Evolutionary conservation across 2,329 filamentous ascomycete species (phyloP).

Genomic region (Talaromyces albobiverticillius): DNA sequence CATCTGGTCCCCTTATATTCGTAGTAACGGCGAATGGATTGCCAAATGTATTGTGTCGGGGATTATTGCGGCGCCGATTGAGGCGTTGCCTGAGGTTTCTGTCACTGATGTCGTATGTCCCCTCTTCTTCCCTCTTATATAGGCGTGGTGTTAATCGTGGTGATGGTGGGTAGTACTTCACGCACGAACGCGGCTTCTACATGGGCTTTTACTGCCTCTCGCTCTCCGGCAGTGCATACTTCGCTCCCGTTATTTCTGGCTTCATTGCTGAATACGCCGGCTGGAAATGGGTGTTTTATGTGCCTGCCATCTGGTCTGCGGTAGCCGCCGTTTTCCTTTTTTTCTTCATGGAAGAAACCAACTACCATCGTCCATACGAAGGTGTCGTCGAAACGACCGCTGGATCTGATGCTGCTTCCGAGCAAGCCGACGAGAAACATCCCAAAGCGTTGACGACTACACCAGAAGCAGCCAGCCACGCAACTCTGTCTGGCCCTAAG

Average conservation of each 20-base stretch:
- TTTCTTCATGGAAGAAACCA: slow-evolving; percentile 57
- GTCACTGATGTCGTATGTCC: slow-evolving; percentile 41
- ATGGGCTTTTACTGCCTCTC: slow-evolving; percentile 41
- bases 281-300: slow-evolving; percentile 51
- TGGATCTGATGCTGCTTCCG: background rate
- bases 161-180: slow-evolving; percentile 42
- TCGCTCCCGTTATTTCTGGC: slow-evolving; percentile 46
- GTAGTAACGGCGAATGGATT: slow-evolving; percentile 37
- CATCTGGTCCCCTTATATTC: slow-evolving; percentile 28
- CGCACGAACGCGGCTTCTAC: slow-evolving; percentile 40
- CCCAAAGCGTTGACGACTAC: background rate
- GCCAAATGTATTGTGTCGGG: slow-evolving; percentile 36
- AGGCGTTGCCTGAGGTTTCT: slow-evolving; percentile 40
- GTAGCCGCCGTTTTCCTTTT: slow-evolving; percentile 48
- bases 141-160: too few relatives aligned
- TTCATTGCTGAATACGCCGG: slow-evolving; percentile 47
- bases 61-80: slow-evolving; percentile 41
- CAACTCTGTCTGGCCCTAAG: too few relatives aligned
- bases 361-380: slow-evolving; percentile 32
- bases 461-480: too few relatives aligned
- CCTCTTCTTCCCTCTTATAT: too few relatives aligned
- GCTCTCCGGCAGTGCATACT: slow-evolving; percentile 41
- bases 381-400: background rate
- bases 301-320: slow-evolving; percentile 51
- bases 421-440: background rate